phyloP scores from a whole-genome alignment of 2,329 filamentous ascomycete species.

The Penicillium brevicompactum region DNA sequence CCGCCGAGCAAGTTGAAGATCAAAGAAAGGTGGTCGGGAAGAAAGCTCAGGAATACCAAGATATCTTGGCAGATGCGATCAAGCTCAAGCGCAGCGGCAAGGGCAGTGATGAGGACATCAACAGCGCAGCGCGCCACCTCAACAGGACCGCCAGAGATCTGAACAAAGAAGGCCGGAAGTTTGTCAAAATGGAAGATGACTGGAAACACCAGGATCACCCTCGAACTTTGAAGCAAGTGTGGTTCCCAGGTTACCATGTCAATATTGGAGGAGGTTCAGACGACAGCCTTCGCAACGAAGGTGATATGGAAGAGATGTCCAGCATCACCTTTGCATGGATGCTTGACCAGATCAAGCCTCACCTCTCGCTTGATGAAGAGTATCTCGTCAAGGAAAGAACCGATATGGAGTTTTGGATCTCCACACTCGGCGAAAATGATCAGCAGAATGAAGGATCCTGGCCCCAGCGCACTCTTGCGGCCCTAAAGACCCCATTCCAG shows the following conservation, averaged over 20 bases:
- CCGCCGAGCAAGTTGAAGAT: conserved; percentile 9
- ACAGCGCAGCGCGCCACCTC: conserved; percentile 11
- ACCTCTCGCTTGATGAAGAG: conserved; percentile 15
- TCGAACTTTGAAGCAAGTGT: conserved; percentile 53
- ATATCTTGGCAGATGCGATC: conserved; percentile 9
- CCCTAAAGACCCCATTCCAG: not conserved
- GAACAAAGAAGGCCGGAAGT: conserved; percentile 14
- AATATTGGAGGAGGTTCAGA: conserved; percentile 54
- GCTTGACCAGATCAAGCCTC: conserved; percentile 23
- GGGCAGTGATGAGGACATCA: conserved; percentile 17
- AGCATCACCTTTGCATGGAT: conserved; percentile 26
- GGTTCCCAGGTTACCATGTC: conserved; percentile 58
- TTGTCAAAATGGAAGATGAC: conserved; percentile 11
- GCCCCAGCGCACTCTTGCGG: not conserved
- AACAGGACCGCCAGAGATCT: conserved; percentile 15
- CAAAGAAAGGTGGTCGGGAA: conserved; percentile 5
- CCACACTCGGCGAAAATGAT: not conserved
- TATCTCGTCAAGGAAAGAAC: conserved; percentile 10
- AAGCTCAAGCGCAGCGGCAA: conserved; percentile 13
- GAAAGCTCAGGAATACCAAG: conserved; percentile 6
- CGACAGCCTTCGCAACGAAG: conserved; percentile 24
- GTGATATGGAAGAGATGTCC: conserved; percentile 29
- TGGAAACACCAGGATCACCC: conserved; percentile 14
- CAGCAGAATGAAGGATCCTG: not conserved
- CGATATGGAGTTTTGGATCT: conserved; percentile 6